Evolutionary conservation across 1,139 yeast species (phyloP), one percentile per base, ranked within the genome.

Genomic region (Scheffersomyces illinoinensis): DNA sequence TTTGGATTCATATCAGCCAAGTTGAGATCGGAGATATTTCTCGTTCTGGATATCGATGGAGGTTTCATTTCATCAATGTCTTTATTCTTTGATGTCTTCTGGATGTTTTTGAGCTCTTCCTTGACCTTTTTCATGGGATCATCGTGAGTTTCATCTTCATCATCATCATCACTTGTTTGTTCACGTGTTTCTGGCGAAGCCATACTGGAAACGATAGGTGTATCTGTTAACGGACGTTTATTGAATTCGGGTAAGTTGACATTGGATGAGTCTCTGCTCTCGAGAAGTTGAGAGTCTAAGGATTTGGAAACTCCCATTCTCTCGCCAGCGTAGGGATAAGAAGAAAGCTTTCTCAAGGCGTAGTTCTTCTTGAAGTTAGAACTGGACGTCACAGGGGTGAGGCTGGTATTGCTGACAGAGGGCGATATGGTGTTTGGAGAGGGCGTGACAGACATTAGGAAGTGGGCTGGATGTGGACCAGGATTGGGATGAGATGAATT

Each of bases 201-300:
- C 61, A 77, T 74, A 14, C 79, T 74, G 49, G 90, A 86, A 4
- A 83, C 85, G 2, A 87, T 79, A 0, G 93, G 93, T 0, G 93
- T 89, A 68, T 89, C 93, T 53, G 89, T 87, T 58, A 86, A 74
- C 0, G 93, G 93, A 54, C 92, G 76, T 70, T 85, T 86, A 68
- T 88, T 86, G 71, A 89, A 89, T 59, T 78, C 87, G 0, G 91
- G 90, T 53, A 85, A 73, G 51, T 69, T 65, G 2, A 70, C 60
- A 50, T 53, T 64, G 14, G 66, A 63, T 10, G 74, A 68, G 54
- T 69, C 71, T 50, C 59, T 57, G n/a, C 63, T 55, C 50, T 54
- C 67, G 39, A 59, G 59, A 54, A 69, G 59, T 54, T 71, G 77
- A 5, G 76, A 68, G 58, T 76, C 80, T 5, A 75, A 63, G 23